Evolutionary conservation across 805 yeast genomes (phyloP), one percentile per base, ranked within the genome.

Genomic region (Spencermartinsiella europaea): DNA sequence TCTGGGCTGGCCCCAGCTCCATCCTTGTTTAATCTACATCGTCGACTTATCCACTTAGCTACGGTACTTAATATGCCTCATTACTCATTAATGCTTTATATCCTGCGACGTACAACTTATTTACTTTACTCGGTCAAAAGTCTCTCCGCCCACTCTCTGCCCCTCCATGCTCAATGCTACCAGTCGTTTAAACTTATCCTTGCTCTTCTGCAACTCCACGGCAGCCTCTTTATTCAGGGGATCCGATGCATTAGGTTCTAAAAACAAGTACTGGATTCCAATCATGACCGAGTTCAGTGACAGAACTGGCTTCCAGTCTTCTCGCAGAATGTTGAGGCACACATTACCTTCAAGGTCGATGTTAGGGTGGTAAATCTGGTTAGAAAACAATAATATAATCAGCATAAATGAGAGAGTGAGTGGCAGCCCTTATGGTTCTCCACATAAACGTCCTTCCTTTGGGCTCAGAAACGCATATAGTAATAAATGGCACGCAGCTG

Each of bases 271-370:
- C 58, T 89, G 77, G 45, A 91, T 72, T 0, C 99, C 98, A 34
- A 90, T 81, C 46, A 90, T 73, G 5, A 91, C 81, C 3, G 90
- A 74, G 61, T 85, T 87, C 59, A 91, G 68, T 48, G 84, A 85
- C 54, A 91, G 71, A 0, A 89, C 95, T 0, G 99, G 98, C 22
- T 89, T 81, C 99, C 99, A 91, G 63, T 91, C 98, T 63, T 90
- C 96, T 55, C 98, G 72, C 49, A 91, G 71, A 31, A 91, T 90
- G 61, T 91, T 91, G 50, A 91, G 73, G 61, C 99, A 91, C 4
- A 91, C 85, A 60, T 89, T 91, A 0, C 98, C 98, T 38, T 85
- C 83, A 17, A 79, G 62, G 62, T 91, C 96, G 53, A 91, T 91
- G 60, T 91, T 91, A 10, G 99, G 99, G 62, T 91, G 99, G 66